These are phyloP conservation scores for Auricularia sp. DNA, from an alignment of 768 basidiomycete species.

Conservation along the genomic window DNA sequence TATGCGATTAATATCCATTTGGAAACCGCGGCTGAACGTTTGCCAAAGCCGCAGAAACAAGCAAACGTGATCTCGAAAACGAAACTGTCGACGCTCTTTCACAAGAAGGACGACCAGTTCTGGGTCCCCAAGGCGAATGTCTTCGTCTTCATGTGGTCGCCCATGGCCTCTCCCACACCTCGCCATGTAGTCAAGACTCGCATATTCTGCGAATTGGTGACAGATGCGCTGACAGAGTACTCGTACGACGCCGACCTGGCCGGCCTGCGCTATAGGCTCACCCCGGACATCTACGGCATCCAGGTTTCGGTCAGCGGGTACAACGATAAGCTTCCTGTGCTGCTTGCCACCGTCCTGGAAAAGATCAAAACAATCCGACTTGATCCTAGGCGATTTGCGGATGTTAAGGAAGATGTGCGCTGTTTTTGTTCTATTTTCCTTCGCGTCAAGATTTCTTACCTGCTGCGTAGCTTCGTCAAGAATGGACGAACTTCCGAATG, in stretches of 20 bases:
- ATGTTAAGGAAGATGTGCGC: conserved; percentile 37
- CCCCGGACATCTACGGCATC: conserved; percentile 54
- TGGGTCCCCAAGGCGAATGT: conserved; percentile 87
- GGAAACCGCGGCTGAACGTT: background rate
- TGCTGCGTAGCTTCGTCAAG: conserved; percentile 50
- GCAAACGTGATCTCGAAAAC: conserved; percentile 72
- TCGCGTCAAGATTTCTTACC: background rate
- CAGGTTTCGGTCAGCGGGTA: conserved; percentile 36
- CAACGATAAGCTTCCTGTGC: conserved; percentile 39
- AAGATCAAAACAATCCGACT: conserved; percentile 31
- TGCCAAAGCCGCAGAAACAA: conserved; percentile 52
- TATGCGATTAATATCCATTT: background rate
- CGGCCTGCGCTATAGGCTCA: conserved; percentile 67
- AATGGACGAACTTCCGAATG: conserved; percentile 82
- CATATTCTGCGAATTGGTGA: conserved; percentile 75
- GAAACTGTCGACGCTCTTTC: conserved; percentile 69
- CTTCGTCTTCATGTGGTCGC: conserved; percentile 59
- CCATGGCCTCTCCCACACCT: conserved; percentile 40
- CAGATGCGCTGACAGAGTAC: conserved; percentile 83
- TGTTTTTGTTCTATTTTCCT: background rate
- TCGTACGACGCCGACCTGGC: conserved; percentile 90
- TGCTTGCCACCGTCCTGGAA: conserved; percentile 34
- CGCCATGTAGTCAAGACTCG: conserved; percentile 65
- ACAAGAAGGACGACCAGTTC: conserved; percentile 95
- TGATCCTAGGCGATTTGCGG: conserved; percentile 31